phyloP scores from a whole-genome alignment of 1,139 yeast genomes.

The Pneumocystis sp. region DNA sequence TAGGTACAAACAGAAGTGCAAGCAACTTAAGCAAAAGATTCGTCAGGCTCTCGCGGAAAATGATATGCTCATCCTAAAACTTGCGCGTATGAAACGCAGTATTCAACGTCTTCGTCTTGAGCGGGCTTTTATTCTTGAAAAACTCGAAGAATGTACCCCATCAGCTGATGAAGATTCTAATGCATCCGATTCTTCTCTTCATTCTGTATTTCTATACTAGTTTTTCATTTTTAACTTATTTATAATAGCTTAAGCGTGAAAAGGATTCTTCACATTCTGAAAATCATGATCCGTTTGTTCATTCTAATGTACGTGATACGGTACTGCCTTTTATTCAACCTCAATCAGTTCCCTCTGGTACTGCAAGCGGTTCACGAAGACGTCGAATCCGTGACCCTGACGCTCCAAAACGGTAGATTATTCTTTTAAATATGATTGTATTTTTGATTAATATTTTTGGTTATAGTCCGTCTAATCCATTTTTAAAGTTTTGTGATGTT shows the following conservation, averaged over 20 bases:
- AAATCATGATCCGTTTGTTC: background rate
- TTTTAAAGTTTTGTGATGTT: slow-evolving; percentile 50
- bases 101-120: slow-evolving; percentile 71
- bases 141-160: slow-evolving; percentile 41
- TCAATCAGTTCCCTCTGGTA: background rate
- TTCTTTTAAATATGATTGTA: slow-evolving; percentile 4
- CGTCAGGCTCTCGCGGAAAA: slow-evolving; percentile 65
- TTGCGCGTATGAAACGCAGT: slow-evolving; percentile 62
- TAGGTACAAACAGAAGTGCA: slow-evolving; percentile 43
- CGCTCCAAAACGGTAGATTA: slow-evolving; percentile 50
- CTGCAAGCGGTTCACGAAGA: slow-evolving; percentile 1
- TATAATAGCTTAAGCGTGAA: background rate
- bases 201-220: slow-evolving; percentile 8
- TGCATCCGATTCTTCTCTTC: slow-evolving; percentile 23
- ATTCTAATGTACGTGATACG: background rate
- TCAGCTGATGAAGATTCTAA: slow-evolving; percentile 21
- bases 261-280: background rate
- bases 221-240: background rate
- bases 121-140: slow-evolving; percentile 62
- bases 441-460: slow-evolving; percentile 1
- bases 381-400: slow-evolving; percentile 1
- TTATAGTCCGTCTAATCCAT: slow-evolving; percentile 9
- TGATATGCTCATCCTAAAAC: slow-evolving; percentile 61
- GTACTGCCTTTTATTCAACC: background rate
- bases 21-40: slow-evolving; percentile 57